phyloP scores from a whole-genome alignment of 345 rosid genomes.

The Linum trigynum region DNA sequence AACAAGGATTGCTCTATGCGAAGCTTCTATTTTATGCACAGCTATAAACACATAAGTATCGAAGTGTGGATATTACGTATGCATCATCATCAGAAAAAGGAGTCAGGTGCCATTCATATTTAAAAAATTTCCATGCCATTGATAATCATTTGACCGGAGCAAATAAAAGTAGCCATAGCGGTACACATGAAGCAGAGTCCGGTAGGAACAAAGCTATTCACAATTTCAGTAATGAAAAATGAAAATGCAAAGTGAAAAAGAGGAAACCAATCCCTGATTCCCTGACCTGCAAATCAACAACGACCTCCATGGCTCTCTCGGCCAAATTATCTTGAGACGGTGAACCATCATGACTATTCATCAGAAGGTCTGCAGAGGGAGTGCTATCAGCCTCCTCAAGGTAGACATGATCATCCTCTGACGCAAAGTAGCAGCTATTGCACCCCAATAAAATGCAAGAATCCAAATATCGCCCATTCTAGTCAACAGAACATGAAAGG shows the following conservation, averaged over 20 bases:
- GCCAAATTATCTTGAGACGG: conserved; percentile 34
- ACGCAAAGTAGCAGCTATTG: conserved; percentile 66
- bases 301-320: conserved; percentile 47
- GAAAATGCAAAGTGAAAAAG: not conserved
- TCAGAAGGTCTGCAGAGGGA: conserved; percentile 24
- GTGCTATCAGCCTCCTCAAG: conserved; percentile 45
- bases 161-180: not conserved
- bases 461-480: conserved; percentile 85
- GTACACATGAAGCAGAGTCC: not conserved
- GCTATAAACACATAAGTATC: too few relatives aligned
- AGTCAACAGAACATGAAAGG: conserved; percentile 17
- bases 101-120: not conserved
- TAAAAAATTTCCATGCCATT: not conserved
- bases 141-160: not conserved
- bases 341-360: conserved; percentile 26
- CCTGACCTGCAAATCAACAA: conserved; percentile 75
- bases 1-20: too few relatives aligned
- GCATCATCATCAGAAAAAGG: not conserved
- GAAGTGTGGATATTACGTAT: too few relatives aligned
- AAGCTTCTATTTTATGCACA: too few relatives aligned
- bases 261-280: conserved; percentile 1
- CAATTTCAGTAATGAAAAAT: not conserved
- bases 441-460: conserved; percentile 80
- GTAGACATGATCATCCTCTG: conserved; percentile 52
- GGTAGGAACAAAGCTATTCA: not conserved